Evolutionary conservation across 2,329 filamentous ascomycete species (phyloP).

Genomic region (Chrysoporthe puriensis): DNA sequence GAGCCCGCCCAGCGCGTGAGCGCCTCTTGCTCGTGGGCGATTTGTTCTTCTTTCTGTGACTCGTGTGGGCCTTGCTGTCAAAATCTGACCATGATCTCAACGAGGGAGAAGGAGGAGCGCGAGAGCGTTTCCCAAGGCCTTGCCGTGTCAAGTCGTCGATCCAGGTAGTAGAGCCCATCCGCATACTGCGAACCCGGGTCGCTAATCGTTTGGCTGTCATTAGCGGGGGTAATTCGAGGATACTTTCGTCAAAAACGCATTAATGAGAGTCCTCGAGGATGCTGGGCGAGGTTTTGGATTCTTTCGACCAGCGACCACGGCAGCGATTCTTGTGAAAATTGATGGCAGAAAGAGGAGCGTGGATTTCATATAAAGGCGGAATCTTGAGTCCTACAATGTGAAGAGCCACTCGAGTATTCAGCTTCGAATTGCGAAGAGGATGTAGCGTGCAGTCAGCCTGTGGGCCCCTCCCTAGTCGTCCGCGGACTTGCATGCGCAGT

Average conservation of each 20-base stretch:
- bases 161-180: not conserved
- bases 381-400: not conserved
- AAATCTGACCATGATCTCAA: not conserved
- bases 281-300: not conserved
- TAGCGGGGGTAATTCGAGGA: not conserved
- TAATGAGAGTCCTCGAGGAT: not conserved
- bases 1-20: not conserved
- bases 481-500: not conserved
- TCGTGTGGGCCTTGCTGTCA: not conserved
- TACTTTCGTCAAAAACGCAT: not conserved
- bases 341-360: no score
- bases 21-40: not conserved
- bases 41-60: not conserved
- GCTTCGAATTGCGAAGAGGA: not conserved
- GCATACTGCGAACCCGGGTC: not conserved
- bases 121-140: not conserved
- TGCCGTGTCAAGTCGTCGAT: not conserved
- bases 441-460: not conserved
- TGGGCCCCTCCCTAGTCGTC: not conserved
- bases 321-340: no score
- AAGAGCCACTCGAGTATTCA: no score
- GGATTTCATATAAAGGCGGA: not conserved
- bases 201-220: not conserved
- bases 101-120: not conserved
- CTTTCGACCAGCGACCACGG: no score